Evolutionary conservation across 202 grass and related monocot genomes (phyloP).

Genomic region (Musa balbisiana): DNA sequence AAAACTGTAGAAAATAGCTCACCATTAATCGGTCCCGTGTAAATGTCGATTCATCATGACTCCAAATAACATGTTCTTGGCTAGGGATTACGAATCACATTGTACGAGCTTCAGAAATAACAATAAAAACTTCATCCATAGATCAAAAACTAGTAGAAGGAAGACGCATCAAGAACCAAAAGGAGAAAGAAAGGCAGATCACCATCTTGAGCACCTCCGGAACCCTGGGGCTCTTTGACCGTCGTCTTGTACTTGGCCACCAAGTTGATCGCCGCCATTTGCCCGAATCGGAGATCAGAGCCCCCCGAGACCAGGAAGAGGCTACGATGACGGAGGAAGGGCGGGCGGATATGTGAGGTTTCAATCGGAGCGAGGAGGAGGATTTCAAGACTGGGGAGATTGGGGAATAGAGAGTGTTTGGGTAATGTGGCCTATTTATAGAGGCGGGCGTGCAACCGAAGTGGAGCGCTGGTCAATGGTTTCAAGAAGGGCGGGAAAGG

Average conservation of each 20-base stretch:
- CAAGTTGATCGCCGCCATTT: conserved; percentile 11
- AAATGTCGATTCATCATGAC: not conserved
- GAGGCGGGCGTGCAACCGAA: no score
- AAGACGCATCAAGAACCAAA: not conserved
- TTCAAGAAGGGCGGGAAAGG: no score
- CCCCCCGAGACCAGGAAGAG: not conserved
- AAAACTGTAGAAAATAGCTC: not conserved
- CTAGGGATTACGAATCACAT: no score
- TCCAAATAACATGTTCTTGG: not conserved
- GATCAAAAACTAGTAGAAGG: not conserved
- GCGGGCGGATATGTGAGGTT: not conserved
- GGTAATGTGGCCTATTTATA: no score
- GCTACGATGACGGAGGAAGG: not conserved
- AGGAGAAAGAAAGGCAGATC: not conserved
- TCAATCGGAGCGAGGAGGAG: not conserved
- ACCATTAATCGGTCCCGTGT: not conserved
- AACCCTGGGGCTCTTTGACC: conserved; percentile 7
- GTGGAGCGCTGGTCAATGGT: no score
- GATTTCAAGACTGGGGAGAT: no score
- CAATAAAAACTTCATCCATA: not conserved
- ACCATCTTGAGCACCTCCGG: conserved; percentile 23
- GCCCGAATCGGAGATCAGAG: not conserved
- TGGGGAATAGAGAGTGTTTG: no score
- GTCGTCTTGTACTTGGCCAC: conserved; percentile 7
- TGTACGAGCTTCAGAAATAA: not conserved